A percentile compares a stretch with the other conserved stretches of the same genome.
These are phyloP conservation scores for Adansonia madagascariensis DNA, from an alignment of 441 rosid genomes.

Conservation along the genomic window DNA sequence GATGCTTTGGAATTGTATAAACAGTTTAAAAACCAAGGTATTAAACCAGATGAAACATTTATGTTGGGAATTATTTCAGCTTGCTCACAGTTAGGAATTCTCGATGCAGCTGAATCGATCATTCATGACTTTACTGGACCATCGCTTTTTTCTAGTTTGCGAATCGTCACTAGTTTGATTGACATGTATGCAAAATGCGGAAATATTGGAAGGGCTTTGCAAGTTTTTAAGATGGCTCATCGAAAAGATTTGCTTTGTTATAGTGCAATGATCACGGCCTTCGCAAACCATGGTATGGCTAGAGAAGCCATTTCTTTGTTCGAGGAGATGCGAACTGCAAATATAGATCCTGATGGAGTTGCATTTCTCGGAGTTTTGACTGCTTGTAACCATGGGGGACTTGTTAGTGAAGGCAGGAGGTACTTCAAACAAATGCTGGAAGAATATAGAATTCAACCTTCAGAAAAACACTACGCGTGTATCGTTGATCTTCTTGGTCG, in stretches of 20 bases:
- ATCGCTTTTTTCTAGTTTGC: background rate
- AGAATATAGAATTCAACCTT: conserved; percentile 36
- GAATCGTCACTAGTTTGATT: conserved; percentile 24
- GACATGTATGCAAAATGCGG: conserved; percentile 43
- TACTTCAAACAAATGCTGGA: conserved; percentile 41
- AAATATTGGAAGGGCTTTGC: conserved; percentile 30
- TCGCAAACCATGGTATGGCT: conserved; percentile 38
- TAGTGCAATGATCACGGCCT: conserved; percentile 39
- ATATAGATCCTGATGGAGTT: conserved; percentile 37
- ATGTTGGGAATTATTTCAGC: conserved; percentile 40
- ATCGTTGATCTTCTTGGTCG: conserved; percentile 44
- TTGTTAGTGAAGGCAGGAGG: conserved; percentile 37
- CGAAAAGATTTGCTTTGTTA: conserved; percentile 37
- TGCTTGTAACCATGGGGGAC: conserved; percentile 45
- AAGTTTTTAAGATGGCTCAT: conserved; percentile 27
- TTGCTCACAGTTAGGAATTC: conserved; percentile 32
- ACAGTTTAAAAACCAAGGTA: conserved; percentile 30
- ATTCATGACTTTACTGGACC: conserved; percentile 38
- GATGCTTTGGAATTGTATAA: conserved; percentile 37
- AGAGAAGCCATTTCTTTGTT: conserved; percentile 38
- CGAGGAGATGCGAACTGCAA: conserved; percentile 34
- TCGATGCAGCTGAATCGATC: conserved; percentile 26
- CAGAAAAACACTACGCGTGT: conserved; percentile 43
- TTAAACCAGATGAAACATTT: conserved; percentile 34
- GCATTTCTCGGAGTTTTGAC: conserved; percentile 38